Evolutionary conservation across 441 rosid species (phyloP).

Genomic region (Isatis lusitanica): DNA sequence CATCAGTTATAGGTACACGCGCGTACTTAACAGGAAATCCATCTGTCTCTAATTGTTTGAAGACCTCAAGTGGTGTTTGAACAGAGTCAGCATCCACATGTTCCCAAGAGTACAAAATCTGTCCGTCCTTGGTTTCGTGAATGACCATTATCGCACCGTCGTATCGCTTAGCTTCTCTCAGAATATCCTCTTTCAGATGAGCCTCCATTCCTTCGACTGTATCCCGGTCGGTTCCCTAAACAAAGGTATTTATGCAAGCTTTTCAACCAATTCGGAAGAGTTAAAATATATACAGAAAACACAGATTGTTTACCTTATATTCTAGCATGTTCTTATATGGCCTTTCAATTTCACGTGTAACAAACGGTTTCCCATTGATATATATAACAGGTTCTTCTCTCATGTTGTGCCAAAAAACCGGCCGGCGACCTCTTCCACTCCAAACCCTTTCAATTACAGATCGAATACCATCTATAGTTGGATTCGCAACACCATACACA

Average conservation of each 20-base stretch:
- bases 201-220: slow-evolving; percentile 99
- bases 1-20: slow-evolving; percentile 97
- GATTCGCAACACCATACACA: slow-evolving; percentile 99
- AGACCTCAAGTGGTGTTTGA: slow-evolving; percentile 97
- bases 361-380: slow-evolving; percentile 97
- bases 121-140: slow-evolving; percentile 86
- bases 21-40: slow-evolving; percentile 92
- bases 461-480: slow-evolving; percentile 91
- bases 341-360: slow-evolving; percentile 96
- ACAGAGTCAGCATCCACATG: slow-evolving; percentile 73
- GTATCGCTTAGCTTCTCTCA: slow-evolving; percentile 87
- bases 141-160: slow-evolving; percentile 97
- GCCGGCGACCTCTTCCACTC: slow-evolving; percentile 72
- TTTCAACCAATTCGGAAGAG: slow-evolving; percentile 1
- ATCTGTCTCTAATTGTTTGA: slow-evolving; percentile 76
- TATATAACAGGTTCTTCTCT: slow-evolving; percentile 98
- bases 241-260: slow-evolving; percentile 9
- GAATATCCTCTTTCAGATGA: slow-evolving; percentile 92
- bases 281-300: neutral
- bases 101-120: slow-evolving; percentile 96
- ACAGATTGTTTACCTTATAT: slow-evolving; percentile 65
- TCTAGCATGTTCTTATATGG: slow-evolving; percentile 98
- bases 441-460: slow-evolving; percentile 89
- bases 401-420: slow-evolving; percentile 98
- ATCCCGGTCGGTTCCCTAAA: slow-evolving; percentile 91